Evolutionary conservation across 768 basidiomycete genomes (phyloP), one percentile per base, ranked within the genome.

Genomic region (Hygrocybe coccinea): DNA sequence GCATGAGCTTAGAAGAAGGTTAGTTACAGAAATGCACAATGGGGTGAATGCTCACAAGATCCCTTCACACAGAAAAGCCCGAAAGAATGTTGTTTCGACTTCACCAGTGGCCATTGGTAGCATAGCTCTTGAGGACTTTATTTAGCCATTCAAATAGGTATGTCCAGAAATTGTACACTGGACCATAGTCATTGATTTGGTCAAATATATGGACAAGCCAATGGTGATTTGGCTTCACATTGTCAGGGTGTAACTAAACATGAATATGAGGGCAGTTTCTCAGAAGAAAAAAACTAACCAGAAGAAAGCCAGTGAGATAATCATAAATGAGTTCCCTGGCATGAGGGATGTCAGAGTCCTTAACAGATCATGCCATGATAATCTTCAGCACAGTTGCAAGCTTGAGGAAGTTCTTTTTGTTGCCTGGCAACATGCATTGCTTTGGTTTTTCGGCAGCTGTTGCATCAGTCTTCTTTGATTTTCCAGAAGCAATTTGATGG

Each of bases 171-270:
- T 64, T 64, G 22, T 71, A 67, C 0, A 75, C 55, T 2, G 74
- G 73, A 0, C 75, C 71, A 50, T 65, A 75, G 39, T 71, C 66
- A 0, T 57, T 58, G 0, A 70, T 56, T 45, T 56, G 64, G 0
- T 56, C 61, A 0, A 61, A 36, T 0, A 69, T 62, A 41, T 76
- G 74, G 0, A 64, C 70, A 0, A 64, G 60, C 29, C 68, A 75
- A 52, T 76, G 75, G 45, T 72, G 70, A 53, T 75, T 76, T 5
- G 70, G 75, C 19, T 61, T 60, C 6, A 76, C 66, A 2, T 64
- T 58, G 0, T 52, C 22, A 14, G 19, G 57, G 29, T 49, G 25
- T 15, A 49, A 34, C 47, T 49, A 15, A 8, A 1, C 59, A 12
- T 56, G 72, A 49, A 14, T 39, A 19, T 21, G 15, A 52, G 71